These are phyloP conservation scores for Peniophora sp. DNA, from an alignment of 1,284 basidiomycete genomes.

Conservation along the genomic window DNA sequence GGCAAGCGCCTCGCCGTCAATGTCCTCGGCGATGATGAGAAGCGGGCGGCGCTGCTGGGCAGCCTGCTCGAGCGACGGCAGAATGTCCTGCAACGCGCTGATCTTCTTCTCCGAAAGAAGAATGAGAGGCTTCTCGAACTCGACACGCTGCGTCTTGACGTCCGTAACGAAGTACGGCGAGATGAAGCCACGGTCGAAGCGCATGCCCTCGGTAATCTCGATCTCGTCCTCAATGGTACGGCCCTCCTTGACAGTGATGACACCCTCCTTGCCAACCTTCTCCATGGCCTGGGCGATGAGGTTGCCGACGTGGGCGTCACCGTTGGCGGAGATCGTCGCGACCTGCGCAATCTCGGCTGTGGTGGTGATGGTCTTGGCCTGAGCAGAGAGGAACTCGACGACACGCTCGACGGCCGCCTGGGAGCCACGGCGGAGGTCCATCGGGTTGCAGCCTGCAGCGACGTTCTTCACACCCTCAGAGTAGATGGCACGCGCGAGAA, in stretches of 20 bases:
- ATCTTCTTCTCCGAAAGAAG: conserved; percentile 99
- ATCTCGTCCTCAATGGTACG: conserved; percentile 97
- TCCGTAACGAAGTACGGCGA: conserved; percentile 99
- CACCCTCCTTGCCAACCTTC: conserved; percentile 99
- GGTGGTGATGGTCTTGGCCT: conserved; percentile 94
- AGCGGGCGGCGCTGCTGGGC: conserved; percentile 89
- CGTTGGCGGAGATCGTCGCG: conserved; percentile 98
- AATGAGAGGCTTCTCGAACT: conserved; percentile 95
- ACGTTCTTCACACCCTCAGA: conserved; percentile 99
- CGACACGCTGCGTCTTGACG: conserved; percentile 94
- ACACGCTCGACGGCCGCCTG: conserved; percentile 97
- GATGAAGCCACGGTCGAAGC: conserved; percentile 98
- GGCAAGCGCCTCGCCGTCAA: conserved; percentile 96
- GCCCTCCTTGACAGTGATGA: conserved; percentile 99
- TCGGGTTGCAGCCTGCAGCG: conserved; percentile 97
- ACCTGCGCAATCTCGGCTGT: conserved; percentile 97
- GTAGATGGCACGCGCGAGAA: conserved; percentile 95
- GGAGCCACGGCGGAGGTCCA: conserved; percentile 95
- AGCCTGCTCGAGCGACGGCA: conserved; percentile 89
- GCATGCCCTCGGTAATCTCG: conserved; percentile 99
- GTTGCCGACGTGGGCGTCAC: conserved; percentile 88
- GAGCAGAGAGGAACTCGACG: conserved; percentile 83
- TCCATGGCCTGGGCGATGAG: conserved; percentile 99
- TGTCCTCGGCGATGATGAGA: conserved; percentile 94
- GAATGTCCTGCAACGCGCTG: conserved; percentile 89